Evolutionary conservation across 352 stramenopile species (phyloP).

Genomic region (Phytophthora multivora): DNA sequence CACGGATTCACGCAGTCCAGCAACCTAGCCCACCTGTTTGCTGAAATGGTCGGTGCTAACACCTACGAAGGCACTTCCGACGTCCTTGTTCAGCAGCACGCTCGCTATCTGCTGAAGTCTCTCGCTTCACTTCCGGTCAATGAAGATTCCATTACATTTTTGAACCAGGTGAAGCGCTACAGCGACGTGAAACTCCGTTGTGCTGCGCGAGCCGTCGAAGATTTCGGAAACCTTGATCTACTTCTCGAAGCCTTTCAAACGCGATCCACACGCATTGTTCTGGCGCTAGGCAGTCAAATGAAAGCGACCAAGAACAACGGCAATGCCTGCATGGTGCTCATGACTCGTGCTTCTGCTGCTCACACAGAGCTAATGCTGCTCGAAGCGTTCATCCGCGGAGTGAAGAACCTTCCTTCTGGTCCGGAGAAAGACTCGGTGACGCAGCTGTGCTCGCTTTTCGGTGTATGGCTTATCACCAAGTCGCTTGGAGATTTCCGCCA

Average conservation of each 20-base stretch:
- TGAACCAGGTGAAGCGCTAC: slow-evolving; percentile 38
- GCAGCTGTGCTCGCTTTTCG: slow-evolving; percentile 53
- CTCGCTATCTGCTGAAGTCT: slow-evolving; percentile 62
- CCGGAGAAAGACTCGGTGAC: slow-evolving; percentile 32
- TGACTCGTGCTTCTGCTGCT: slow-evolving; percentile 50
- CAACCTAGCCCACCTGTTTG: slow-evolving; percentile 37
- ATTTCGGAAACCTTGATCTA: slow-evolving; percentile 45
- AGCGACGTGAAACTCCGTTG: slow-evolving; percentile 40
- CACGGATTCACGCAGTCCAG: slow-evolving; percentile 46
- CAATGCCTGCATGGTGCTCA: slow-evolving; percentile 61
- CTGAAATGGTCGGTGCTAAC: slow-evolving; percentile 46
- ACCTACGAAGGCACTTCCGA: slow-evolving; percentile 79
- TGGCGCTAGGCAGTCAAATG: slow-evolving; percentile 39
- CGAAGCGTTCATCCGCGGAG: slow-evolving; percentile 35
- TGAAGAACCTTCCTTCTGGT: slow-evolving; percentile 28
- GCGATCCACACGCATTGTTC: slow-evolving; percentile 36
- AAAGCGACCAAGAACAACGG: slow-evolving; percentile 49
- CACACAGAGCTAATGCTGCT: slow-evolving; percentile 58
- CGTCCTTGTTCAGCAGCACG: slow-evolving; percentile 73
- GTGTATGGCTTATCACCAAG: slow-evolving; percentile 48
- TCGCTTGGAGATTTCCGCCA: slow-evolving; percentile 60
- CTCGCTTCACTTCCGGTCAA: slow-evolving; percentile 16
- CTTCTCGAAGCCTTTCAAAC: slow-evolving; percentile 49
- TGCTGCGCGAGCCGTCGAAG: slow-evolving; percentile 26
- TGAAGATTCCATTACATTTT: slow-evolving; percentile 31